Evolutionary conservation across 2,329 filamentous ascomycete genomes (phyloP).

Genomic region (Fusarium sp.): DNA sequence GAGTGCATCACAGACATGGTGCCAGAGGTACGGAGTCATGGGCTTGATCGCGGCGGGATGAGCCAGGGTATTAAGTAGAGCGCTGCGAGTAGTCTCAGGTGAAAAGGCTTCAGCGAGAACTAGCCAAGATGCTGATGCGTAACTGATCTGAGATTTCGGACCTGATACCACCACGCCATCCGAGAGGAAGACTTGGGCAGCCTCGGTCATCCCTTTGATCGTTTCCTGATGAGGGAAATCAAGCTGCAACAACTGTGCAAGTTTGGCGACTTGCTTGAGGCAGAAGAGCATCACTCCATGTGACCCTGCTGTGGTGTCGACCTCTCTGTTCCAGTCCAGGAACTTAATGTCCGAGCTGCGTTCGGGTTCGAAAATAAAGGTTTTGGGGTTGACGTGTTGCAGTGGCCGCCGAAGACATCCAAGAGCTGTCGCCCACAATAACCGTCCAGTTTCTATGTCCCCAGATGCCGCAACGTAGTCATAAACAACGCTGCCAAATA

Average conservation of each 20-base stretch:
- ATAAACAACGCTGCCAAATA: background rate
- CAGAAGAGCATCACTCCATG: background rate
- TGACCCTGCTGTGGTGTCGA: background rate
- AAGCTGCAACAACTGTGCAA: background rate
- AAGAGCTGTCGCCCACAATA: background rate
- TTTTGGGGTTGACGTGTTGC: background rate
- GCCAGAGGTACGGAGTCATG: constrained; percentile 23
- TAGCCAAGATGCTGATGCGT: background rate
- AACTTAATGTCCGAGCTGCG: background rate
- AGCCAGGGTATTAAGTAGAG: background rate
- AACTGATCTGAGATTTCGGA: background rate
- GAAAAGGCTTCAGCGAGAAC: background rate
- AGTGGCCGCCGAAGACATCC: background rate
- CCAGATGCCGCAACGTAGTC: background rate
- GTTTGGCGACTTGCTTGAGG: background rate
- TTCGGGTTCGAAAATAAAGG: background rate
- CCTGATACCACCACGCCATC: background rate
- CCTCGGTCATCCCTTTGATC: background rate
- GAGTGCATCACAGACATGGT: constrained; percentile 29
- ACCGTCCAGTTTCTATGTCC: background rate
- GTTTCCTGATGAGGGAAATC: background rate
- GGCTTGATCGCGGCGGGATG: background rate
- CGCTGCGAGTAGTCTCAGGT: background rate
- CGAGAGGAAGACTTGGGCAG: background rate
- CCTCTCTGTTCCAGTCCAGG: background rate